phyloP scores from a whole-genome alignment of 176 grass and related monocot genomes.

The Aegilops tauschii region DNA sequence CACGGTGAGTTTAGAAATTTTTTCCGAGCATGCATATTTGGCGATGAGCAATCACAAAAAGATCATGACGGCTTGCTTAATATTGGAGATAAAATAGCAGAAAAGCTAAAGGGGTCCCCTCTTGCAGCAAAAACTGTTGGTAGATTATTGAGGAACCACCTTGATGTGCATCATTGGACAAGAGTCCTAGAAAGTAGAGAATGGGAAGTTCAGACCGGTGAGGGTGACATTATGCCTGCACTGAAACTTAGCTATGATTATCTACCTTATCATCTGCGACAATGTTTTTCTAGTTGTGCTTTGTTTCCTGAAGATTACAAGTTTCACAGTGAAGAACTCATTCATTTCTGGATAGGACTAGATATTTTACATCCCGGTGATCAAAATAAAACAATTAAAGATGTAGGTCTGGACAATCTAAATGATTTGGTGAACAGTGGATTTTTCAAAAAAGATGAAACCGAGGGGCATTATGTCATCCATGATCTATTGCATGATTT shows the following conservation, averaged over 20 bases:
- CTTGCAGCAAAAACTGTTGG: neutral
- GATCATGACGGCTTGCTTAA: neutral
- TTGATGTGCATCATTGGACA: neutral
- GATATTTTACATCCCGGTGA: neutral
- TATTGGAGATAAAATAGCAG: neutral
- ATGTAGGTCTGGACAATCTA: neutral
- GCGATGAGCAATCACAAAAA: neutral
- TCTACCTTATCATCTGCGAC: conserved; percentile 1
- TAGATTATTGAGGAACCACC: neutral
- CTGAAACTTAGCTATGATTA: conserved; percentile 29
- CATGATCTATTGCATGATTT: conserved; percentile 29
- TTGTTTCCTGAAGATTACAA: conserved; percentile 24
- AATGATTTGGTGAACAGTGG: neutral
- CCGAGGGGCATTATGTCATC: neutral
- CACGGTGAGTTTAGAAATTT: neutral
- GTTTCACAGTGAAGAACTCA: neutral
- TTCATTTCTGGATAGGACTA: conserved; percentile 33
- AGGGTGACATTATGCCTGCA: conserved; percentile 24
- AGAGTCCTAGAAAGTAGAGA: conserved; percentile 6
- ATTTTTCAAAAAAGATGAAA: neutral
- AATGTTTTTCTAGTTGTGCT: conserved; percentile 18
- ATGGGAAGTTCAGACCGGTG: neutral
- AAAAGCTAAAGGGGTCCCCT: neutral
- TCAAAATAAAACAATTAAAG: neutral
- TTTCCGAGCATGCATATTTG: neutral